Conservation (phyloP, 768 basidiomycete genomes). For the Auriscalpium orientale region DNA sequence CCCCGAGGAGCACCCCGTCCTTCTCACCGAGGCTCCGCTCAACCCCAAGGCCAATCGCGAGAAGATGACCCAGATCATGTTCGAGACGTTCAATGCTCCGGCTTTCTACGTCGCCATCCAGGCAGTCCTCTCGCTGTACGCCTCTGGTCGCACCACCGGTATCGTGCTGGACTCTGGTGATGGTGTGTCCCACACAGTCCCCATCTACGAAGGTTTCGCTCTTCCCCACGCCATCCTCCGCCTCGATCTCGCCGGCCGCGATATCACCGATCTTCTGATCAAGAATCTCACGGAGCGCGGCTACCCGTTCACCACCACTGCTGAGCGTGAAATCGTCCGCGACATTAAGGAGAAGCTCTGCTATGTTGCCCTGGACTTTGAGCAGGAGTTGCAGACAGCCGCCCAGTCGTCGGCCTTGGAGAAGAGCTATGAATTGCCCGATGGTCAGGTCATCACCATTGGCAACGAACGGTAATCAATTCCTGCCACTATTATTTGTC, state of each 20-base stretch:
- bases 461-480: conserved; percentile 48
- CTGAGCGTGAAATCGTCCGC: conserved; percentile 89
- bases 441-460: conserved; percentile 90
- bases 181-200: conserved; percentile 93
- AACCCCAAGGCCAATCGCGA: conserved; percentile 71
- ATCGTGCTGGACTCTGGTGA: conserved; percentile 95
- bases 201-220: conserved; percentile 92
- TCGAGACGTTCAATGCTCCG: conserved; percentile 69
- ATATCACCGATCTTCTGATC: conserved; percentile 78
- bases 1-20: conserved; percentile 68
- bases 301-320: conserved; percentile 90
- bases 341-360: conserved; percentile 95
- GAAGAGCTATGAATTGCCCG: conserved; percentile 89
- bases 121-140: conserved; percentile 74
- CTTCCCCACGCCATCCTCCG: conserved; percentile 91
- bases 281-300: conserved; percentile 88
- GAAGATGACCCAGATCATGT: conserved; percentile 78
- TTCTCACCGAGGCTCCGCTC: conserved; percentile 65
- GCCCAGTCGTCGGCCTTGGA: conserved; percentile 84
- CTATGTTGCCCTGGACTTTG: conserved; percentile 91
- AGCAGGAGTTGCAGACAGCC: conserved; percentile 87
- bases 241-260: conserved; percentile 89
- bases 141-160: conserved; percentile 91
- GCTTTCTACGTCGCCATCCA: conserved; percentile 73
- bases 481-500: not conserved